Evolutionary conservation across 2,329 filamentous ascomycete species (phyloP).

Genomic region (Mycosphaerella arachidis): DNA sequence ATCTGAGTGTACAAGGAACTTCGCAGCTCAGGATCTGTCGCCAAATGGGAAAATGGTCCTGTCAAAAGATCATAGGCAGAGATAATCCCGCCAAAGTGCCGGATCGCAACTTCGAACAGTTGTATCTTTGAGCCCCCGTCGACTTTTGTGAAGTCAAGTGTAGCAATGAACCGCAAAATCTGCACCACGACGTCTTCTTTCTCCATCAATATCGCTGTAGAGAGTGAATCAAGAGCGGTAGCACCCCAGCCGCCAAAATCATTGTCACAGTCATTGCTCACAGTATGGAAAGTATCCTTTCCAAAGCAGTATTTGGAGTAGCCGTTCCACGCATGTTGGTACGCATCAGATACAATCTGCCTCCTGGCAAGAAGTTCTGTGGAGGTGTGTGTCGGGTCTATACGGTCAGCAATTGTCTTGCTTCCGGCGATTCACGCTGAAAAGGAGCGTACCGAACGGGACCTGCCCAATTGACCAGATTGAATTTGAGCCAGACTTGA

Average conservation of each 20-base stretch:
- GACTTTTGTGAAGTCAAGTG: slow-evolving; percentile 19
- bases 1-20: slow-evolving; percentile 20
- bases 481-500: too few species aligned
- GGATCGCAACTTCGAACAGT: slow-evolving; percentile 23
- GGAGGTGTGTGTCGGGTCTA: too few species aligned
- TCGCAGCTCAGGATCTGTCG: slow-evolving; percentile 8
- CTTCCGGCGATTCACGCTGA: too few species aligned
- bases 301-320: slow-evolving; percentile 33
- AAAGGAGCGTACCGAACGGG: too few species aligned
- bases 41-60: slow-evolving; percentile 21
- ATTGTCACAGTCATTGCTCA: slow-evolving; percentile 26
- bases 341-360: slow-evolving; percentile 10
- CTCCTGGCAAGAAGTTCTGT: not conserved
- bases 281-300: slow-evolving; percentile 30
- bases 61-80: slow-evolving; percentile 25
- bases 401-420: too few species aligned
- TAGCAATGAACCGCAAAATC: slow-evolving; percentile 21
- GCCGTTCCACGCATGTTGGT: slow-evolving; percentile 34
- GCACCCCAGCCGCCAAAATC: slow-evolving; percentile 28
- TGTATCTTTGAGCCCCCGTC: slow-evolving; percentile 17
- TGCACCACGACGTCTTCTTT: slow-evolving; percentile 17
- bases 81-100: slow-evolving; percentile 25
- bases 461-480: too few species aligned
- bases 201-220: slow-evolving; percentile 25
- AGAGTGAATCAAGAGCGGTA: slow-evolving; percentile 23